phyloP scores from a whole-genome alignment of 2,329 filamentous ascomycete species.

The Emmonsiellopsis sp. region DNA sequence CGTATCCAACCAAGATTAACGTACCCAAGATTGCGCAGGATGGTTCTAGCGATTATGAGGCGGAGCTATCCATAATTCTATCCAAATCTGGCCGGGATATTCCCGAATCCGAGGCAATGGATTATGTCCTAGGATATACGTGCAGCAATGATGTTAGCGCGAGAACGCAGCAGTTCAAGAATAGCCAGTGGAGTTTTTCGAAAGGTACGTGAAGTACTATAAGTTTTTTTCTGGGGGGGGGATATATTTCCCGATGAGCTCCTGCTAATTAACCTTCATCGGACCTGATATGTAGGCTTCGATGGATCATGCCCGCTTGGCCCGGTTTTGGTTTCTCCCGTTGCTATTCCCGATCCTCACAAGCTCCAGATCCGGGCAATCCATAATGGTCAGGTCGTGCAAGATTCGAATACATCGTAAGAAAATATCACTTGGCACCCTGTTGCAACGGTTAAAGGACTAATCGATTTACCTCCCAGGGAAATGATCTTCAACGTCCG shows the following conservation, averaged over 20 bases:
- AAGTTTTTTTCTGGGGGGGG: no score
- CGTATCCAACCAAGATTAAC: slow-evolving; percentile 20
- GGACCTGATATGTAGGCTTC: slow-evolving; percentile 14
- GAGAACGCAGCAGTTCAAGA: slow-evolving; percentile 28
- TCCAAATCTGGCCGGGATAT: slow-evolving; percentile 30
- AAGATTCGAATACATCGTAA: slow-evolving; percentile 25
- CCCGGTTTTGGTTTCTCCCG: slow-evolving; percentile 26
- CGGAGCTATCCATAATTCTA: slow-evolving; percentile 31
- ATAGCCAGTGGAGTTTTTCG: slow-evolving; percentile 32
- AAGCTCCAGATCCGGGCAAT: slow-evolving; percentile 24
- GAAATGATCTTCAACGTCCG: slow-evolving; percentile 33
- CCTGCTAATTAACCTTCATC: background rate
- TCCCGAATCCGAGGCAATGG: slow-evolving; percentile 25
- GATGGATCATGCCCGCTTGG: slow-evolving; percentile 29
- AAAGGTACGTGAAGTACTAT: slow-evolving; percentile 19
- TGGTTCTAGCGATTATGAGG: slow-evolving; percentile 32
- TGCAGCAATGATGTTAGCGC: slow-evolving; percentile 32
- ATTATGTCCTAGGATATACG: slow-evolving; percentile 34
- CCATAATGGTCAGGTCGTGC: slow-evolving; percentile 27
- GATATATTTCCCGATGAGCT: background rate
- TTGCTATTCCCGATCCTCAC: slow-evolving; percentile 24
- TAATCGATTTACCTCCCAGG: slow-evolving; percentile 7
- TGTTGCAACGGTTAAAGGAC: background rate
- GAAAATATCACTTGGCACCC: background rate
- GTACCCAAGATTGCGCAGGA: slow-evolving; percentile 26